Percentiles rank a stretch among this genome's conserved stretches.
Evolutionary conservation across 805 yeast species (phyloP).

Genomic region (Lipomyces lipofer): DNA sequence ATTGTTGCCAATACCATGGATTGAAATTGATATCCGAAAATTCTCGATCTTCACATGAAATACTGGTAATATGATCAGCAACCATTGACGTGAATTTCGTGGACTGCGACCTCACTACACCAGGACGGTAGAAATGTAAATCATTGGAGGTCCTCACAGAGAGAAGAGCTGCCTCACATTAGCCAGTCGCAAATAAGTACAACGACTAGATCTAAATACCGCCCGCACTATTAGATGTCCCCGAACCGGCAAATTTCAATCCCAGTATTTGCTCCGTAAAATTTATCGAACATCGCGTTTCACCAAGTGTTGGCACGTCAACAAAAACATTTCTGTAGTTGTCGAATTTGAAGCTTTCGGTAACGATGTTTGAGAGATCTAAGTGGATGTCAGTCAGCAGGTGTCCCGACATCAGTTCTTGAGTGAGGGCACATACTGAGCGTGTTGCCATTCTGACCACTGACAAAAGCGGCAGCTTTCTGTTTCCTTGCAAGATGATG

Average conservation of each 20-base stretch:
- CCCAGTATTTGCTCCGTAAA: constrained; percentile 13
- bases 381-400: not conserved
- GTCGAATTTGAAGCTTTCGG: constrained; percentile 3
- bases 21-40: constrained; percentile 43
- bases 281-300: not conserved
- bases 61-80: constrained; percentile 3
- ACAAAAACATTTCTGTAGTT: not conserved
- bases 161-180: constrained; percentile 7
- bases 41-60: not conserved
- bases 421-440: not conserved
- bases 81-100: not conserved
- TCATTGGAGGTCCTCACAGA: constrained; percentile 13
- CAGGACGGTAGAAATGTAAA: constrained; percentile 25
- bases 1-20: constrained; percentile 38
- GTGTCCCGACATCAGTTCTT: not conserved
- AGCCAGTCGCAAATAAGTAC: not conserved
- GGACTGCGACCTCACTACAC: constrained; percentile 13
- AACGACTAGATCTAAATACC: constrained; percentile 2
- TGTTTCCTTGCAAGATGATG: not conserved
- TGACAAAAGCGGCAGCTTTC: constrained; percentile 12
- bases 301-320: constrained; percentile 13
- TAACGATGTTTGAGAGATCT: constrained; percentile 8
- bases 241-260: constrained; percentile 22
- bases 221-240: constrained; percentile 9
- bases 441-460: constrained; percentile 11